These are phyloP conservation scores for Fusarium luffae DNA, from an alignment of 2,329 filamentous ascomycete genomes.

Conservation along the genomic window DNA sequence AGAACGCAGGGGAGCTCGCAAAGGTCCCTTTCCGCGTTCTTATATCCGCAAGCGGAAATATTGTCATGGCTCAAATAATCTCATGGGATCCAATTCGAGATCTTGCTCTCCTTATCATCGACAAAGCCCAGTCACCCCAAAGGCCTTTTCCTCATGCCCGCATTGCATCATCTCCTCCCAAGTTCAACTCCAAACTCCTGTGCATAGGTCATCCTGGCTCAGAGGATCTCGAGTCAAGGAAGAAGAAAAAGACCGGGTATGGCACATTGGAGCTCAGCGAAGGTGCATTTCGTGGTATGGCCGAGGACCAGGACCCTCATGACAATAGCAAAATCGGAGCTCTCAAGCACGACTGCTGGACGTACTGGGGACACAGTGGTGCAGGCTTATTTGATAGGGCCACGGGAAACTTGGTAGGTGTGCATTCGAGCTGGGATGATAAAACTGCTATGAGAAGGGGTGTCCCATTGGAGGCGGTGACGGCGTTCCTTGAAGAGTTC, in stretches of 20 bases:
- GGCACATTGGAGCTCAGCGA: conserved; percentile 59
- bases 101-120: conserved; percentile 58
- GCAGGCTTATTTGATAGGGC: conserved; percentile 57
- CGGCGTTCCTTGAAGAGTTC: conserved; percentile 51
- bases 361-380: conserved; percentile 67
- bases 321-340: conserved; percentile 64
- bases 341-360: conserved; percentile 66
- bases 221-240: conserved; percentile 56
- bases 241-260: conserved; percentile 55
- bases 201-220: conserved; percentile 53
- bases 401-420: conserved; percentile 57
- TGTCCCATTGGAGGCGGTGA: conserved; percentile 57
- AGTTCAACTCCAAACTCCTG: conserved; percentile 39
- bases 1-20: conserved; percentile 50
- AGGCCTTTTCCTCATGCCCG: conserved; percentile 39
- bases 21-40: conserved; percentile 52
- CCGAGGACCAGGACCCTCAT: conserved; percentile 54
- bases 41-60: conserved; percentile 54
- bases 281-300: conserved; percentile 56
- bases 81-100: conserved; percentile 58
- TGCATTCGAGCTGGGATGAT: conserved; percentile 67
- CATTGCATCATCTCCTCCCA: conserved; percentile 32
- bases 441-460: conserved; percentile 63
- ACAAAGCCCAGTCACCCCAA: conserved; percentile 38
- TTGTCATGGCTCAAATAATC: conserved; percentile 53